Conservation (phyloP, 108 stramenopile species). For the Cyclotella baltica region DNA sequence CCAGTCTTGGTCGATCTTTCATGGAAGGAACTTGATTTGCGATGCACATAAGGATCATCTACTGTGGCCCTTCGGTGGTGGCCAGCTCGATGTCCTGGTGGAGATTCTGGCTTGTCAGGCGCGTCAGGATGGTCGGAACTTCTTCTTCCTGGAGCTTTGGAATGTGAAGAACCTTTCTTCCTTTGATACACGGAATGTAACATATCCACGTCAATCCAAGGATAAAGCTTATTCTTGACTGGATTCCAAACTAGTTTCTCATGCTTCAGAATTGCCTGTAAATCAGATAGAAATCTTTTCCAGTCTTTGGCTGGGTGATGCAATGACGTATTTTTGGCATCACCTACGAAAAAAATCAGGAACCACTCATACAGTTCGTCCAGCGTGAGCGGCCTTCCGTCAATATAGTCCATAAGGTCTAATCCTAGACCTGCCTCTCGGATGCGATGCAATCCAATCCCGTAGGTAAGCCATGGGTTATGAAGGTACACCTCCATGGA, state of each 20-base stretch:
- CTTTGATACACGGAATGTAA: constrained; percentile 22
- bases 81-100: neutral
- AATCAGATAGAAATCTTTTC: neutral
- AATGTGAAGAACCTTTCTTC: neutral
- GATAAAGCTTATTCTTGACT: constrained; percentile 32
- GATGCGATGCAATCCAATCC: constrained; percentile 48
- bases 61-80: neutral
- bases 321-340: neutral
- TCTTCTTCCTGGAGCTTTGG: too few species aligned
- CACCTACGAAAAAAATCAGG: neutral
- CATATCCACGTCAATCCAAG: constrained; percentile 54
- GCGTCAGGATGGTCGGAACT: neutral
- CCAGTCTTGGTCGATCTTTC: too few species aligned
- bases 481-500: constrained; percentile 46
- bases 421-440: constrained; percentile 49
- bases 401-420: constrained; percentile 45
- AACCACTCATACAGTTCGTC: neutral
- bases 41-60: neutral
- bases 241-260: constrained; percentile 61
- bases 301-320: neutral
- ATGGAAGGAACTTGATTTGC: neutral
- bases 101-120: too few species aligned
- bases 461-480: constrained; percentile 65
- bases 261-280: constrained; percentile 8
- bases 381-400: constrained; percentile 32